These are phyloP conservation scores for Biscutella laevigata DNA, from an alignment of 441 rosid species.

Conservation along the genomic window DNA sequence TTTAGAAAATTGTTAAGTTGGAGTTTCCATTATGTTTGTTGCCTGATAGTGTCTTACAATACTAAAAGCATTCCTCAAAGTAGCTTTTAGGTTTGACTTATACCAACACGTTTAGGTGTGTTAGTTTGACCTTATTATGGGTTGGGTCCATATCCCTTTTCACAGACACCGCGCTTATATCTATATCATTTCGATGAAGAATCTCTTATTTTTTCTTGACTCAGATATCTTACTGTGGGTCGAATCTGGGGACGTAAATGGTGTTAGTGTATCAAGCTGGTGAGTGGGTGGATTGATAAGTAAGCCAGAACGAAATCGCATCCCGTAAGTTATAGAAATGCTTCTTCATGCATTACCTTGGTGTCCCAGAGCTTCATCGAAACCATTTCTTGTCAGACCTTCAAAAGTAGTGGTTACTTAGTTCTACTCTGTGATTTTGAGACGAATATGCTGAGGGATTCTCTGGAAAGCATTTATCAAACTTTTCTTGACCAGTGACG, in stretches of 20 bases:
- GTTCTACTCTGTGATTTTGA: slow-evolving; percentile 10
- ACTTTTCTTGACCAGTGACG: background rate
- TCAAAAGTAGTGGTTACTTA: background rate
- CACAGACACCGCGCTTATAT: background rate
- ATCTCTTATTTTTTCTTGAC: background rate
- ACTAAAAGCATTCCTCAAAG: slow-evolving; percentile 18
- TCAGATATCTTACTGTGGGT: background rate
- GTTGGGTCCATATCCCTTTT: slow-evolving; percentile 19
- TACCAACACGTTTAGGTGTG: slow-evolving; percentile 16
- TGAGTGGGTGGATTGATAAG: background rate
- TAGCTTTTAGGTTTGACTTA: slow-evolving; percentile 25
- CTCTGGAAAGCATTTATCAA: background rate
- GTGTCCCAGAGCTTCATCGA: background rate
- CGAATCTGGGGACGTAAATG: background rate
- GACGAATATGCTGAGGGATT: slow-evolving; percentile 10
- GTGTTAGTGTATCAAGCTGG: slow-evolving; percentile 9
- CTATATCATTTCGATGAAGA: background rate
- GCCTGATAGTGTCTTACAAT: slow-evolving; percentile 5
- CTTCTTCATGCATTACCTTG: background rate
- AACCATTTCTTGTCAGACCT: background rate
- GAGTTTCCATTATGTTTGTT: slow-evolving; percentile 7
- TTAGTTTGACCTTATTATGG: slow-evolving; percentile 12
- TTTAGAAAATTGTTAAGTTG: background rate
- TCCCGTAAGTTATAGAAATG: background rate
- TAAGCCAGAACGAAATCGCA: background rate